Conservation (phyloP, 176 grass and related monocot genomes). For the Aegilops tauschii region DNA sequence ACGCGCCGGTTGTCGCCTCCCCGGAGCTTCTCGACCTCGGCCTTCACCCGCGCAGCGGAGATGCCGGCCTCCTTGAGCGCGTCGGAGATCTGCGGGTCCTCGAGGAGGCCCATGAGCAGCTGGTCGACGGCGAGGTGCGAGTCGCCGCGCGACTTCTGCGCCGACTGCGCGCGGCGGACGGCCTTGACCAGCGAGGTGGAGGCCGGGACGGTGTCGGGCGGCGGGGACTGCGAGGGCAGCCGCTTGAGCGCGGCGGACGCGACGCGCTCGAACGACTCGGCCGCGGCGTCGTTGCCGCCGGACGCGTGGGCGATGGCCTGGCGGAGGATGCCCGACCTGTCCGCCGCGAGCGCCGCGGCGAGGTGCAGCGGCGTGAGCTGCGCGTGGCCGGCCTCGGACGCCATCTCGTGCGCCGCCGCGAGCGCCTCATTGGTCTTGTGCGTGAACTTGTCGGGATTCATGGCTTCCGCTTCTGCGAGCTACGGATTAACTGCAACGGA, state of each 20-base stretch:
- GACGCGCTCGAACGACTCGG: constrained; percentile 61
- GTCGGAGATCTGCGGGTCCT: constrained; percentile 64
- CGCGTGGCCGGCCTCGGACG: constrained; percentile 52
- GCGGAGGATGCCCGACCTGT: constrained; percentile 50
- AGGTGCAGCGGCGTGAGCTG: constrained; percentile 77
- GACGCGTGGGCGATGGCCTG: constrained; percentile 63
- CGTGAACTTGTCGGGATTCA: constrained; percentile 90
- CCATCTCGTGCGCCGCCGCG: constrained; percentile 64
- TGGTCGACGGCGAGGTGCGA: constrained; percentile 81
- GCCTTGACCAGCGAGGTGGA: constrained; percentile 60
- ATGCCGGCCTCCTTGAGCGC: constrained; percentile 69
- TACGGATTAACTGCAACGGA: background rate
- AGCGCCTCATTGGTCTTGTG: constrained; percentile 95
- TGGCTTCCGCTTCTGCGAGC: constrained; percentile 16
- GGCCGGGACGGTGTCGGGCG: constrained; percentile 46
- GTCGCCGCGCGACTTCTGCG: constrained; percentile 59
- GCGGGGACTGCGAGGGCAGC: constrained; percentile 61
- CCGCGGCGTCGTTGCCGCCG: constrained; percentile 24
- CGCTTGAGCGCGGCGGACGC: constrained; percentile 46
- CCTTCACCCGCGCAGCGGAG: constrained; percentile 31
- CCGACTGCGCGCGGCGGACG: constrained; percentile 60
- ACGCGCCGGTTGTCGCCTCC: constrained; percentile 50
- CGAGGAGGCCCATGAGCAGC: constrained; percentile 55
- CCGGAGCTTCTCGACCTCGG: constrained; percentile 68
- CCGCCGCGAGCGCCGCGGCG: constrained; percentile 37